A percentile compares a stretch with the other conserved stretches of the same genome.
These are phyloP conservation scores for Condylostoma magnum DNA, from an alignment of 169 alveolate genomes.

Conservation along the genomic window DNA sequence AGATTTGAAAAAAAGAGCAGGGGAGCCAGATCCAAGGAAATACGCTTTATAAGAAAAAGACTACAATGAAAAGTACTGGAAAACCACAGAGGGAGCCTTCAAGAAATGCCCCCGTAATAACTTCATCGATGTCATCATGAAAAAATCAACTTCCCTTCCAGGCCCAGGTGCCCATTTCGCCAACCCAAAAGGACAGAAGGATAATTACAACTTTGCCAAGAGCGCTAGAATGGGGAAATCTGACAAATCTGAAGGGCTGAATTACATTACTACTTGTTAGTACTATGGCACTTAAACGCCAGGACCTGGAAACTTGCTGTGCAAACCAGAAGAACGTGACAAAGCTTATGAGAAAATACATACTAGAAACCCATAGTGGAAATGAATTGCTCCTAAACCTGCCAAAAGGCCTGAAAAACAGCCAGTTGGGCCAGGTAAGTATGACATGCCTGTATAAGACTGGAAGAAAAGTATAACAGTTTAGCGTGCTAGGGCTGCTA, in stretches of 20 bases:
- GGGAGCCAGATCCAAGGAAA: conserved; percentile 20
- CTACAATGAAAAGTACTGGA: not conserved
- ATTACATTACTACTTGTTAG: not conserved
- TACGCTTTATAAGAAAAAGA: not conserved
- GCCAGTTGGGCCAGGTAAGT: conserved; percentile 19
- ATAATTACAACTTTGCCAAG: not conserved
- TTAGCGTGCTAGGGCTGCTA: not conserved
- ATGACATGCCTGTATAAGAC: not conserved
- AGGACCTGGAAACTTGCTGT: not conserved
- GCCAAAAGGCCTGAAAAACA: not conserved
- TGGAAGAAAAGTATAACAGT: not conserved
- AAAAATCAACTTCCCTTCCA: not conserved
- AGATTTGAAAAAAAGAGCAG: not conserved
- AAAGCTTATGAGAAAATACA: conserved; percentile 12
- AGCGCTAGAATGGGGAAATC: not conserved
- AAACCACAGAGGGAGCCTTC: not conserved
- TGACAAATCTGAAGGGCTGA: not conserved
- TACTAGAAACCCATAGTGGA: not conserved
- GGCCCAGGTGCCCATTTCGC: not conserved
- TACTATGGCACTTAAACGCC: not conserved
- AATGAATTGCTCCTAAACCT: not conserved
- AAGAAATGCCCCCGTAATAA: not conserved
- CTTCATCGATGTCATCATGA: conserved; percentile 6
- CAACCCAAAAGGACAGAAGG: conserved; percentile 14
- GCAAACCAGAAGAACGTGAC: conserved; percentile 16